A percentile compares a stretch with the other conserved stretches of the same genome.
Evolutionary conservation across 2,329 filamentous ascomycete genomes (phyloP).

Genomic region (Dactylellina leptospora): DNA sequence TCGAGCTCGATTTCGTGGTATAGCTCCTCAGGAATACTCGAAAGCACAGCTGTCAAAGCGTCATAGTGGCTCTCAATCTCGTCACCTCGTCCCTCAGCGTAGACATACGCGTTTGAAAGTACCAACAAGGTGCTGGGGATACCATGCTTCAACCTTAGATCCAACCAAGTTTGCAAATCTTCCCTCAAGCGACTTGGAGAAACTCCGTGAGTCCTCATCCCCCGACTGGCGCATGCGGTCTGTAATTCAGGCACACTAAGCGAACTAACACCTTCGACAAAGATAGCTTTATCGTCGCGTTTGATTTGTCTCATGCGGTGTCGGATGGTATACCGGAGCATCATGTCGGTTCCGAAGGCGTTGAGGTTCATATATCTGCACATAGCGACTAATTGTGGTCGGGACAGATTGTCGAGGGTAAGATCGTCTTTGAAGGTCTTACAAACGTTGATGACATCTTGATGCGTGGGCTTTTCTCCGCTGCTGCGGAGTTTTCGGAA

Average conservation of each 20-base stretch:
- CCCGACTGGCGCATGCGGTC: constrained; percentile 87
- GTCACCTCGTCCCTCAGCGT: constrained; percentile 82
- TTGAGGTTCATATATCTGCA: constrained; percentile 98
- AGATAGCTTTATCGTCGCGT: constrained; percentile 93
- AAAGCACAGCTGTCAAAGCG: constrained; percentile 88
- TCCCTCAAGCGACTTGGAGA: constrained; percentile 87
- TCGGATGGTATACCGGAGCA: constrained; percentile 95
- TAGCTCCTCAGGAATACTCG: constrained; percentile 93
- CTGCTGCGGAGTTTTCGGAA: constrained; percentile 90
- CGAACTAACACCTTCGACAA: constrained; percentile 89
- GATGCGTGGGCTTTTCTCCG: constrained; percentile 83
- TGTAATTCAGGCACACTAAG: constrained; percentile 94
- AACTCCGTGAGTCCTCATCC: constrained; percentile 89
- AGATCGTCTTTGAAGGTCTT: constrained; percentile 98
- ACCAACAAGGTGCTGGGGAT: constrained; percentile 97
- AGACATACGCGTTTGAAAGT: constrained; percentile 97
- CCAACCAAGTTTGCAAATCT: constrained; percentile 92
- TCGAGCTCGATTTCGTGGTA: constrained; percentile 99
- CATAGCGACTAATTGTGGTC: constrained; percentile 95
- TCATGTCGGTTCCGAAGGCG: constrained; percentile 95
- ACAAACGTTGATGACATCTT: constrained; percentile 98
- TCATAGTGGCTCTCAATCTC: constrained; percentile 91
- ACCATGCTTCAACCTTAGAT: constrained; percentile 88
- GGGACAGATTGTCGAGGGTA: constrained; percentile 93
- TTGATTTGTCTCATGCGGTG: constrained; percentile 99